Conservation (phyloP, 768 basidiomycete species). For the Lanmaoa rubissima region DNA sequence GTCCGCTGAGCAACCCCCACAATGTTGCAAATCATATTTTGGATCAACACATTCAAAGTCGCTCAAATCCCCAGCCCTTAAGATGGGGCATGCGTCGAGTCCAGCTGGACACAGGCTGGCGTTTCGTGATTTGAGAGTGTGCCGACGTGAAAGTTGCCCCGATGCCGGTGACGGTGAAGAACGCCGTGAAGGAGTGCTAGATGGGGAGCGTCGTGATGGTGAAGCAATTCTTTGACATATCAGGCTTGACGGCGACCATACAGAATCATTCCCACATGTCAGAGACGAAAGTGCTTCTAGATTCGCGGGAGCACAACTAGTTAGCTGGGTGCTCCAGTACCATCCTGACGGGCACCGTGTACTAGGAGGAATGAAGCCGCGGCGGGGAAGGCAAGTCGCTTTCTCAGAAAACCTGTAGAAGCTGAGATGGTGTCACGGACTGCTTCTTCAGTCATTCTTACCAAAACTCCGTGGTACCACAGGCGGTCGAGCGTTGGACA, state of each 20-base stretch:
- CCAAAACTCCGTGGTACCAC: constrained; percentile 13
- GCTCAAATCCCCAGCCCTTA: constrained; percentile 34
- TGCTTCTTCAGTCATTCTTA: neutral
- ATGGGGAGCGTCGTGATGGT: constrained; percentile 15
- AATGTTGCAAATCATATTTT: constrained; percentile 60
- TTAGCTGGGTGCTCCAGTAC: constrained; percentile 14
- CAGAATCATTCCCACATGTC: constrained; percentile 42
- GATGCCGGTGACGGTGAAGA: constrained; percentile 37
- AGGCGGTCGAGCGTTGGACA: neutral
- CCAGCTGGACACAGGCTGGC: constrained; percentile 49
- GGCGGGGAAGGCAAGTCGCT: constrained; percentile 12
- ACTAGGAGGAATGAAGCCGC: neutral
- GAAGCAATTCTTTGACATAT: constrained; percentile 40
- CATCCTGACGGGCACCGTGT: constrained; percentile 14
- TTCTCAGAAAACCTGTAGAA: constrained; percentile 12
- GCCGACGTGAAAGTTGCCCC: constrained; percentile 26
- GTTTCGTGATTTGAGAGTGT: constrained; percentile 35
- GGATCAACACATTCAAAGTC: constrained; percentile 69
- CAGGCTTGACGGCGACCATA: constrained; percentile 43
- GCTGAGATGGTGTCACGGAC: neutral
- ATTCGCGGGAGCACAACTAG: constrained; percentile 13
- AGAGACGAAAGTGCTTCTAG: constrained; percentile 1
- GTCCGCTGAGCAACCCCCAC: constrained; percentile 71
- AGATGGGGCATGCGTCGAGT: constrained; percentile 56
- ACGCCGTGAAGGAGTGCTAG: constrained; percentile 24